A percentile compares a stretch with the other conserved stretches of the same genome.
Evolutionary conservation across 345 rosid species (phyloP).

Genomic region (Raphanus sativus): DNA sequence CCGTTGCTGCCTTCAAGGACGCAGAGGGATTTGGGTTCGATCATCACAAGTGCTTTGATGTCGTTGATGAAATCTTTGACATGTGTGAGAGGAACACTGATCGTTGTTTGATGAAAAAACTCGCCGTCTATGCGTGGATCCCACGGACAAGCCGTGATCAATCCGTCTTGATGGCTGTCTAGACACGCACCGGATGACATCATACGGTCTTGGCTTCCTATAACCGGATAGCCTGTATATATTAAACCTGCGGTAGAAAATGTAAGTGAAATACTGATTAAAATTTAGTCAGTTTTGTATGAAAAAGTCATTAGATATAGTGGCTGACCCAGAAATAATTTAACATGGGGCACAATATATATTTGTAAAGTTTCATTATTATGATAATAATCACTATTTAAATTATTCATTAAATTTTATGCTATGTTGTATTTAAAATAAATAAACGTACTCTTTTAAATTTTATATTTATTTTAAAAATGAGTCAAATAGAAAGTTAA

Average conservation of each 20-base stretch:
- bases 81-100: neutral
- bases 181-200: neutral
- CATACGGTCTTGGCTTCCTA: neutral
- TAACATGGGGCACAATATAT: too few species aligned
- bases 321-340: too few species aligned
- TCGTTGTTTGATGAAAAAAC: neutral
- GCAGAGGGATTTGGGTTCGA: neutral
- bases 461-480: too few species aligned
- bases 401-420: too few species aligned
- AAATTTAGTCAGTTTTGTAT: neutral
- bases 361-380: too few species aligned
- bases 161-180: neutral
- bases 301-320: too few species aligned
- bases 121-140: neutral
- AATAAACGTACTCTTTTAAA: too few species aligned
- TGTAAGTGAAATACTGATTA: neutral
- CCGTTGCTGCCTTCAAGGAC: neutral
- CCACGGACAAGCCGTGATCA: neutral
- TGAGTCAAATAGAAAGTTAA: too few species aligned
- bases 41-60: neutral
- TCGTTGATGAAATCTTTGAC: neutral
- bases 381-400: too few species aligned
- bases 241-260: neutral
- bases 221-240: neutral
- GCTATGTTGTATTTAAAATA: too few species aligned